Conservation (phyloP, 2,329 filamentous ascomycete species). For the Teratosphaeria viscida region DNA sequence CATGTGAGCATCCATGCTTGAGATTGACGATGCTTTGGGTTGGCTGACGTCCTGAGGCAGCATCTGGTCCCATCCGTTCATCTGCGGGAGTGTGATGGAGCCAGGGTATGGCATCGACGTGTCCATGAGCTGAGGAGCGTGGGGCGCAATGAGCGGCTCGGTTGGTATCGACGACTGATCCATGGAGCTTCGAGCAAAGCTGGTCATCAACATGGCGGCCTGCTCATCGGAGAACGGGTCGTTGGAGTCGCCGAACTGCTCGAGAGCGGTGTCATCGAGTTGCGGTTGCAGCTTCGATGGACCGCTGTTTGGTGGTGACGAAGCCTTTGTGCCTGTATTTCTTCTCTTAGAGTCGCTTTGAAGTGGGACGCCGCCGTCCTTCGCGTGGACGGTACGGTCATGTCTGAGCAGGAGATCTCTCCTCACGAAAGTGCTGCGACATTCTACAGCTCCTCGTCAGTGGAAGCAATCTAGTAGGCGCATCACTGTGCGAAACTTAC, state of each 20-base stretch:
- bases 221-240: conserved; percentile 95
- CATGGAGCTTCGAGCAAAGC: conserved; percentile 75
- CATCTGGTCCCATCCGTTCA: conserved; percentile 79
- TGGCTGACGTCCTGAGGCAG: conserved; percentile 60
- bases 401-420: conserved; percentile 92
- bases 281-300: conserved; percentile 58
- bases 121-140: conserved; percentile 63
- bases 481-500: neutral
- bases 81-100: conserved; percentile 71
- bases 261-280: conserved; percentile 74
- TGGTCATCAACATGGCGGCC: conserved; percentile 95
- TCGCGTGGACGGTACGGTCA: conserved; percentile 96
- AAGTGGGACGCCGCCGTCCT: conserved; percentile 87
- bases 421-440: conserved; percentile 94
- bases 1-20: conserved; percentile 27
- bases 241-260: conserved; percentile 84
- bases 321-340: conserved; percentile 25
- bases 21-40: conserved; percentile 62
- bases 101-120: conserved; percentile 62
- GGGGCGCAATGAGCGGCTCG: conserved; percentile 63
- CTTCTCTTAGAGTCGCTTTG: conserved; percentile 91
- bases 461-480: neutral
- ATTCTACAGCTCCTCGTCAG: conserved; percentile 40
- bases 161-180: conserved; percentile 38
- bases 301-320: conserved; percentile 45